Conservation (phyloP, 139 green algal genomes). For the Picochlorum costavermella region DNA sequence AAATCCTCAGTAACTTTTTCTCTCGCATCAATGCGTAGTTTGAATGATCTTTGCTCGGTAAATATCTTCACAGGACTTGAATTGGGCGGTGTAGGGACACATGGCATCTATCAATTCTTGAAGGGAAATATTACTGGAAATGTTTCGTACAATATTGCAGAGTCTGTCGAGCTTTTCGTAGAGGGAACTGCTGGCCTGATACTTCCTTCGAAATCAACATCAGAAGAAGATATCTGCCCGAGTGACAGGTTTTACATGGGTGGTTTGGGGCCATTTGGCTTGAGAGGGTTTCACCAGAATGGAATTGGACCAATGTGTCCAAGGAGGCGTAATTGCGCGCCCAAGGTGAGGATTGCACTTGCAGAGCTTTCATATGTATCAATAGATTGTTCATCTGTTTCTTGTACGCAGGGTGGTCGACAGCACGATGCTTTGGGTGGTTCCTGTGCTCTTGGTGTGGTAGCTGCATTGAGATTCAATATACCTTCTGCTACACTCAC, state of each 20-base stretch:
- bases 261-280: slow-evolving; percentile 26
- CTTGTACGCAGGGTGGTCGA: not conserved
- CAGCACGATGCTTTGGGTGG: slow-evolving; percentile 56
- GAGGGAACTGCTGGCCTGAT: slow-evolving; percentile 32
- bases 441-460: slow-evolving; percentile 45
- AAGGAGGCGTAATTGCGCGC: slow-evolving; percentile 19
- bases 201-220: slow-evolving; percentile 38
- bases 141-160: too few species aligned
- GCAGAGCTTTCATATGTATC: too few species aligned
- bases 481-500: slow-evolving; percentile 36
- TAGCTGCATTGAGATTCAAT: slow-evolving; percentile 56
- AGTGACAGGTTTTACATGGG: slow-evolving; percentile 68
- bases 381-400: not conserved
- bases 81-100: too few species aligned
- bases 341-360: not conserved
- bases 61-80: too few species aligned
- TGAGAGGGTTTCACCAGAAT: slow-evolving; percentile 60
- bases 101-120: too few species aligned
- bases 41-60: too few species aligned
- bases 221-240: slow-evolving; percentile 32
- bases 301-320: slow-evolving; percentile 40
- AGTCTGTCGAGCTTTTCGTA: slow-evolving; percentile 12
- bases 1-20: slow-evolving; percentile 52
- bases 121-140: too few species aligned
- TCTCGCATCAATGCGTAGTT: slow-evolving; percentile 4